Evolutionary conservation across 352 stramenopile species (phyloP).

Genomic region (Phytophthora boehmeriae): DNA sequence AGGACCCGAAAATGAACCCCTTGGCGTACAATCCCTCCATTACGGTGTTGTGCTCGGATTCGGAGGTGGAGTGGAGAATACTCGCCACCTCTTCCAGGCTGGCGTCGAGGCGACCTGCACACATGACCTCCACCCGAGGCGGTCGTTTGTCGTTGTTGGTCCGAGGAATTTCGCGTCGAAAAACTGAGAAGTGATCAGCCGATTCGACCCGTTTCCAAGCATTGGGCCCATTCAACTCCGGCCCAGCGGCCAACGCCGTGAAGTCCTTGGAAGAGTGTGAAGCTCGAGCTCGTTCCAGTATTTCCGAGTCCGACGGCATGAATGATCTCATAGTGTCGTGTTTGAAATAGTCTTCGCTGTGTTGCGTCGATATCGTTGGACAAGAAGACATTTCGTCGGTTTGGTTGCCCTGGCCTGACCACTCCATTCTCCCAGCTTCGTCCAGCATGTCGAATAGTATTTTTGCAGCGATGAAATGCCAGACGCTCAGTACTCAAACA

Average conservation of each 20-base stretch:
- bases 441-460: conserved; percentile 7
- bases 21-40: conserved; percentile 40
- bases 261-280: conserved; percentile 20
- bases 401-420: background rate
- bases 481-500: no score
- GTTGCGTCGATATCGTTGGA: background rate
- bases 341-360: background rate
- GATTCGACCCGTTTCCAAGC: conserved; percentile 26
- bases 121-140: conserved; percentile 25
- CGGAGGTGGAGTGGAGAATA: conserved; percentile 20
- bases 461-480: background rate
- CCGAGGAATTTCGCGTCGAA: conserved; percentile 3
- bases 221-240: conserved; percentile 16
- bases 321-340: background rate
- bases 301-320: conserved; percentile 3
- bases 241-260: conserved; percentile 10
- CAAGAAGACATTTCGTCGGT: background rate
- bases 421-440: background rate
- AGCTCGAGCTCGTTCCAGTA: conserved; percentile 12
- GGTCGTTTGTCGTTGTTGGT: background rate
- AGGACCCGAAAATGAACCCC: conserved; percentile 31
- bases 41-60: conserved; percentile 26
- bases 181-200: conserved; percentile 20
- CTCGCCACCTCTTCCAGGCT: conserved; percentile 32
- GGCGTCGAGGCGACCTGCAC: conserved; percentile 26